These are phyloP conservation scores for Cadophora sp. DNA, from an alignment of 2,329 filamentous ascomycete species.

Conservation along the genomic window DNA sequence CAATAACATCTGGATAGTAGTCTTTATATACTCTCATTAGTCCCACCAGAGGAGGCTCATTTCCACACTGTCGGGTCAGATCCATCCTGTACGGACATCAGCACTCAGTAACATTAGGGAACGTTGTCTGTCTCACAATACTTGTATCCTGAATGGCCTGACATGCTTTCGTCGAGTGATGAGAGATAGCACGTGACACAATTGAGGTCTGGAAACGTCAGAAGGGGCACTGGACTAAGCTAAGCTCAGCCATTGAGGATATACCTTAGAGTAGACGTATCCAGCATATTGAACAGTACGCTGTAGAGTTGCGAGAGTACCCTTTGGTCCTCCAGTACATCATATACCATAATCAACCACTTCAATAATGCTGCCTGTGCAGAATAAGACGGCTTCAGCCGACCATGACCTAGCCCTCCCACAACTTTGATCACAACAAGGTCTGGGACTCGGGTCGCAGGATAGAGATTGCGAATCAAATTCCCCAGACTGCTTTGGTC, in stretches of 20 bases:
- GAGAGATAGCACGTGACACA: conserved; percentile 81
- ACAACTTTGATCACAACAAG: conserved; percentile 70
- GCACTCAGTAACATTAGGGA: background rate
- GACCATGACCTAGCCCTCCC: conserved; percentile 77
- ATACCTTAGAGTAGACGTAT: conserved; percentile 78
- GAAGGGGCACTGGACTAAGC: conserved; percentile 11
- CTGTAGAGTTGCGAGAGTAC: conserved; percentile 74
- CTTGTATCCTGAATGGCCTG: conserved; percentile 81
- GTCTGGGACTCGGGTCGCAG: conserved; percentile 66
- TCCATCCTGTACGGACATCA: conserved; percentile 54
- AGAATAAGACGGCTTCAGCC: conserved; percentile 73
- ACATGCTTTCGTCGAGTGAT: conserved; percentile 85
- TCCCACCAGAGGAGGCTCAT: conserved; percentile 76
- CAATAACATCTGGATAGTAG: conserved; percentile 88
- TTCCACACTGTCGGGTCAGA: conserved; percentile 66
- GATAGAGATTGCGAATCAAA: conserved; percentile 78
- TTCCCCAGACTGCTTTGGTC: conserved; percentile 77
- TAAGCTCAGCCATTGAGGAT: conserved; percentile 10
- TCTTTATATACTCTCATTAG: conserved; percentile 86
- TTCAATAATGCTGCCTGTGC: conserved; percentile 75
- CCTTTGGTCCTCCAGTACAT: conserved; percentile 68
- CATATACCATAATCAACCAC: conserved; percentile 81
- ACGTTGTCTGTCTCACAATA: conserved; percentile 49
- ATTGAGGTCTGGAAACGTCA: conserved; percentile 39
- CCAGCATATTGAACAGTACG: conserved; percentile 80